These are phyloP conservation scores for Acanthamoeba castellanii DNA, from an alignment of 208 protist genomes.

Conservation along the genomic window DNA sequence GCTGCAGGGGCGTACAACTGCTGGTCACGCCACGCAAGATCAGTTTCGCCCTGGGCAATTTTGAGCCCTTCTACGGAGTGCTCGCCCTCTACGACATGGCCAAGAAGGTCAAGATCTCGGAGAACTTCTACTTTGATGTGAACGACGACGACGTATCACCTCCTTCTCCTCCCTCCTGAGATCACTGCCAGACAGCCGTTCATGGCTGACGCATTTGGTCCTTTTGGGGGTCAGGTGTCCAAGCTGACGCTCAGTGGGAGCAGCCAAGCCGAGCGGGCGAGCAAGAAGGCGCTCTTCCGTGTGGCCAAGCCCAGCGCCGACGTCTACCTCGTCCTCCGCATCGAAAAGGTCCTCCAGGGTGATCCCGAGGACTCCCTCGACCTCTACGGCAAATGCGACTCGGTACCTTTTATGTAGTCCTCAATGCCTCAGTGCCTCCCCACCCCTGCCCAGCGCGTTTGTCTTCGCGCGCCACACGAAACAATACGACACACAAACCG, in stretches of 20 bases:
- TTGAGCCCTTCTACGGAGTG: conserved; percentile 75
- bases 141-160: neutral
- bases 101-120: conserved; percentile 68
- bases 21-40: conserved; percentile 55
- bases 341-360: conserved; percentile 78
- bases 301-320: conserved; percentile 21
- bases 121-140: conserved; percentile 78
- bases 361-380: conserved; percentile 52
- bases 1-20: neutral
- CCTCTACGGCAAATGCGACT: conserved; percentile 66
- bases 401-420: neutral
- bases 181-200: neutral
- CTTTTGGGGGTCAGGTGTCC: neutral
- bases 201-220: too few relatives aligned
- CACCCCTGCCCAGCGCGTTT: neutral
- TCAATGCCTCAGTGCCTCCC: neutral
- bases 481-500: too few relatives aligned
- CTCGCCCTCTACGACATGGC: conserved; percentile 69
- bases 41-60: conserved; percentile 59
- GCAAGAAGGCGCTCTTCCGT: conserved; percentile 14
- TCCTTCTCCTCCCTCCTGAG: neutral
- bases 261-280: neutral
- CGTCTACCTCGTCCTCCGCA: conserved; percentile 77
- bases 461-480: neutral
- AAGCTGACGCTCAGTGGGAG: neutral